phyloP scores from a whole-genome alignment of 352 stramenopile species.

The Globisporangium middletonii region DNA sequence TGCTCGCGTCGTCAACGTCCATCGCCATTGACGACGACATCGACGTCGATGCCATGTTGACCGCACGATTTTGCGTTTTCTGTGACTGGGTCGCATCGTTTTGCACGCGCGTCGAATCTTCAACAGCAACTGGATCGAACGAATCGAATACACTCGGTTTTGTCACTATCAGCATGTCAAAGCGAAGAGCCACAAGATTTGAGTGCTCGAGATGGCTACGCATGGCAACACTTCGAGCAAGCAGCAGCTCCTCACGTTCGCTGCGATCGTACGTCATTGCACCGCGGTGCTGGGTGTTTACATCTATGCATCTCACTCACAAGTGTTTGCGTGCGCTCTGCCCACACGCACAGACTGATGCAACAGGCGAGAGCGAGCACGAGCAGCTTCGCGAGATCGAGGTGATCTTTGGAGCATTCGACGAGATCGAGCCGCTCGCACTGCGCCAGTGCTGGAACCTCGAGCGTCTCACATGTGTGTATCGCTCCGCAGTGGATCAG shows the following conservation, averaged over 20 bases:
- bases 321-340: background rate
- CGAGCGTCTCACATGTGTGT: constrained; percentile 43
- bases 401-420: constrained; percentile 72
- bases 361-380: constrained; percentile 57
- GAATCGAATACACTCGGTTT: too few species aligned
- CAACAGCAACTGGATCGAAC: too few species aligned
- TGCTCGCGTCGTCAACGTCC: background rate
- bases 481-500: background rate
- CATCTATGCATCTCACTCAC: background rate
- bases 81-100: too few species aligned
- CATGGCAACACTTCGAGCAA: constrained; percentile 3
- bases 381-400: constrained; percentile 65
- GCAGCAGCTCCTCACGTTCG: constrained; percentile 28
- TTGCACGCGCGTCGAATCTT: too few species aligned
- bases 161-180: too few species aligned
- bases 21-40: too few species aligned
- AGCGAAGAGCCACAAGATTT: too few species aligned
- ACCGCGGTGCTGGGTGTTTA: background rate
- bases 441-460: constrained; percentile 47
- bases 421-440: constrained; percentile 33
- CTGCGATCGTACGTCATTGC: constrained; percentile 26
- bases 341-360: constrained; percentile 29
- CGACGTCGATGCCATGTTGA: too few species aligned
- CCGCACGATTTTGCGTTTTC: too few species aligned
- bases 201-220: background rate